phyloP scores from a whole-genome alignment of 2,329 filamentous ascomycete species.

The Penicillium brevicompactum region DNA sequence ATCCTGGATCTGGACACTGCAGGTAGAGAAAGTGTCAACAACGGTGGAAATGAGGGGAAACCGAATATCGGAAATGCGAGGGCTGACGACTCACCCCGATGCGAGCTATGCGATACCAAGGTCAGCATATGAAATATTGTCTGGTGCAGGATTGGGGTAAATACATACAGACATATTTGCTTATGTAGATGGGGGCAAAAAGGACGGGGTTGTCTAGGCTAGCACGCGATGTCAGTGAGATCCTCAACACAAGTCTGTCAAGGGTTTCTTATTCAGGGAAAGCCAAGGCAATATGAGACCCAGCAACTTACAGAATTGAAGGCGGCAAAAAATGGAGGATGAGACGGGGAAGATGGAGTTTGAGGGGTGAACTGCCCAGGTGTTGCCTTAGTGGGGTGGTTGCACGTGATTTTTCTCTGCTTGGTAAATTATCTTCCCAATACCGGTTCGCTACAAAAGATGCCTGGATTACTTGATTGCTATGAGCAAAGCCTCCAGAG shows the following conservation, averaged over 20 bases:
- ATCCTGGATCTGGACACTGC: conserved; percentile 49
- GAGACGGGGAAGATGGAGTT: conserved; percentile 29
- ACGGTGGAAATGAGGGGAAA: conserved; percentile 7
- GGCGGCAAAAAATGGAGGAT: conserved; percentile 16
- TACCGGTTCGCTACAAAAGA: neutral
- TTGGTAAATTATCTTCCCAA: conserved; percentile 17
- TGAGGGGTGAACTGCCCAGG: conserved; percentile 38
- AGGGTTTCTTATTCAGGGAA: neutral
- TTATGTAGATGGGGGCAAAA: conserved; percentile 23
- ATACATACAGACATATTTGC: conserved; percentile 40
- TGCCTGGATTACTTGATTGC: neutral
- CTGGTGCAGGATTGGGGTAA: neutral
- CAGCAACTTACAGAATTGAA: conserved; percentile 13
- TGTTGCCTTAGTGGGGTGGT: conserved; percentile 36
- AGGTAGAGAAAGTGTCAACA: conserved; percentile 23
- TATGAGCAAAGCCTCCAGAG: neutral
- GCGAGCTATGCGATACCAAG: conserved; percentile 31
- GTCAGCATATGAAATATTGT: conserved; percentile 7
- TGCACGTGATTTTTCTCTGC: conserved; percentile 26
- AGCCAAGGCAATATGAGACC: neutral
- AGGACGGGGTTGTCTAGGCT: conserved; percentile 27
- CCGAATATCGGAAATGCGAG: conserved; percentile 1
- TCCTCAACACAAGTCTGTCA: conserved; percentile 1
- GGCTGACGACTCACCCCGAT: conserved; percentile 34
- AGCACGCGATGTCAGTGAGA: conserved; percentile 35